Conservation (phyloP, 2,329 filamentous ascomycete genomes). For the Alternaria novae-zelandiae region DNA sequence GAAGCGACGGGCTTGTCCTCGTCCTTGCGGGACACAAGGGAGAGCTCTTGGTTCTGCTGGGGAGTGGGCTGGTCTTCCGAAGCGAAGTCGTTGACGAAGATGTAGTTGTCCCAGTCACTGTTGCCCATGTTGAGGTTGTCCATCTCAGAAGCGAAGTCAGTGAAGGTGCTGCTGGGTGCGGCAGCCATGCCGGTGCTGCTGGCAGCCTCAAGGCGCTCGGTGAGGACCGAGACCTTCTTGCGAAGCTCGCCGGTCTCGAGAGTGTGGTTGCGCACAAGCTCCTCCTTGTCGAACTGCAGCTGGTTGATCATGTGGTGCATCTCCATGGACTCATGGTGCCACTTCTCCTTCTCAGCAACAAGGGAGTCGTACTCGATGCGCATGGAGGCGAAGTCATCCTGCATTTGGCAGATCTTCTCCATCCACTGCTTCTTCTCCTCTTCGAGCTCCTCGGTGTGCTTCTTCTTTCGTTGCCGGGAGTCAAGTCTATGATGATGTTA, state of each 20-base stretch:
- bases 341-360: conserved; percentile 66
- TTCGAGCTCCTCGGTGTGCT: conserved; percentile 94
- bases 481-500: conserved; percentile 72
- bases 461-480: conserved; percentile 96
- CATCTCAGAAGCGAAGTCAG: conserved; percentile 78
- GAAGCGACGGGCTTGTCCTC: conserved; percentile 72
- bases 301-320: conserved; percentile 76
- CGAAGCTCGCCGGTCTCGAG: conserved; percentile 89
- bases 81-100: conserved; percentile 75
- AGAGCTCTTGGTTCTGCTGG: conserved; percentile 47
- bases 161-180: conserved; percentile 67
- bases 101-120: conserved; percentile 79
- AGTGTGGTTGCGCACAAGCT: conserved; percentile 86
- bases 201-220: conserved; percentile 70
- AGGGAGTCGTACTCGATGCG: conserved; percentile 64
- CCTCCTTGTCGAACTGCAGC: conserved; percentile 86
- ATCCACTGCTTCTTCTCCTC: conserved; percentile 95
- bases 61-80: conserved; percentile 58
- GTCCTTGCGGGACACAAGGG: conserved; percentile 53
- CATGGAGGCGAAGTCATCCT: conserved; percentile 75
- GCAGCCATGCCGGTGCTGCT: conserved; percentile 54
- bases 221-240: conserved; percentile 87
- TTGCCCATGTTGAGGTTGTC: conserved; percentile 81
- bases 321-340: conserved; percentile 75
- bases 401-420: conserved; percentile 75